Evolutionary conservation across 805 yeast species (phyloP).

Genomic region (Ogataea chonburiensis): DNA sequence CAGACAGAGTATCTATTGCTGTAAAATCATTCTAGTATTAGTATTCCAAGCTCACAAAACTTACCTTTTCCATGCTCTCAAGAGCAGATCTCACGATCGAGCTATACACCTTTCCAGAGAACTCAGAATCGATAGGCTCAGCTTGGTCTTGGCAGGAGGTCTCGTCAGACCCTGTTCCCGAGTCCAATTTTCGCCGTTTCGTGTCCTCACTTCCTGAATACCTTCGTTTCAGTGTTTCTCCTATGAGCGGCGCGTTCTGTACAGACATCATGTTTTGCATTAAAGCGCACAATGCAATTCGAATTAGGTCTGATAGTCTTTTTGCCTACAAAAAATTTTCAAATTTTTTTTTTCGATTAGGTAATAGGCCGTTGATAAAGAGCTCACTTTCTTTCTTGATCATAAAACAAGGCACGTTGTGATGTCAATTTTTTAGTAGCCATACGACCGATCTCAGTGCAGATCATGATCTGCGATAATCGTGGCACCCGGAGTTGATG

Average conservation of each 20-base stretch:
- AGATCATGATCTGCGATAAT: too few species aligned
- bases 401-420: too few species aligned
- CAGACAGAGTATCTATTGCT: conserved; percentile 58
- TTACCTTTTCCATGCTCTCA: conserved; percentile 61
- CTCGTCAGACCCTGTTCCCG: neutral
- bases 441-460: too few species aligned
- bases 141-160: neutral
- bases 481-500: too few species aligned
- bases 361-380: conserved; percentile 5
- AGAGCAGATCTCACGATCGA: conserved; percentile 62
- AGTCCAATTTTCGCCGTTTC: conserved; percentile 7
- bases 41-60: conserved; percentile 33
- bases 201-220: conserved; percentile 8
- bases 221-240: conserved; percentile 10
- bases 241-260: conserved; percentile 17
- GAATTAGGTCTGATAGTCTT: conserved; percentile 4
- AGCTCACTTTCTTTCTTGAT: too few species aligned
- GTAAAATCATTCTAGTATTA: conserved; percentile 43
- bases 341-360: conserved; percentile 6
- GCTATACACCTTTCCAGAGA: conserved; percentile 28
- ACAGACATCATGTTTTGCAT: conserved; percentile 23
- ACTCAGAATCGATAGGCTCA: conserved; percentile 11
- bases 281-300: conserved; percentile 16
- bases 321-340: conserved; percentile 13
- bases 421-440: too few species aligned